Conservation (phyloP, 2,329 filamentous ascomycete genomes). For the Fusarium mundagurra region DNA sequence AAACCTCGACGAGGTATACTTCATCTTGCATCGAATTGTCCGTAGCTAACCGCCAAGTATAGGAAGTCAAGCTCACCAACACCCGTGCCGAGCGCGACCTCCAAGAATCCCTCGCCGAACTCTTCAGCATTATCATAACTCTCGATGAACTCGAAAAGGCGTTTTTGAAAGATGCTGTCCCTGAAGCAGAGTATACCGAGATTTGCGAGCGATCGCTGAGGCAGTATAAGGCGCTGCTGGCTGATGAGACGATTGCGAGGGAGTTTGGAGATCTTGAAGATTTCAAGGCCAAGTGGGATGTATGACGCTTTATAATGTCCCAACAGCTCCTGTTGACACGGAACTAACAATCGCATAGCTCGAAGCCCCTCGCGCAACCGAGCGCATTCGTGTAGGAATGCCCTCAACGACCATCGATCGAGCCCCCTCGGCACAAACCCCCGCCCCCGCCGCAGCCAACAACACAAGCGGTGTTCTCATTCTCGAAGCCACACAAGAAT, state of each 20-base stretch:
- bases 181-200: conserved; percentile 92
- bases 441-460: conserved; percentile 55
- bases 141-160: conserved; percentile 96
- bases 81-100: conserved; percentile 90
- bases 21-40: neutral
- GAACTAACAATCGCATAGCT: conserved; percentile 64
- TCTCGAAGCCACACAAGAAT: conserved; percentile 92
- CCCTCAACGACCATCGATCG: conserved; percentile 80
- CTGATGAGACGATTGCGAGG: conserved; percentile 88
- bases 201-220: conserved; percentile 93
- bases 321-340: accelerated
- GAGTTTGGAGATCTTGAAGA: conserved; percentile 89
- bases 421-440: conserved; percentile 57
- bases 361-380: conserved; percentile 92
- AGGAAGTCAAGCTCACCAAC: conserved; percentile 94
- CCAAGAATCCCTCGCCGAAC: conserved; percentile 94
- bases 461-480: conserved; percentile 74
- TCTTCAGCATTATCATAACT: conserved; percentile 97
- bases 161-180: conserved; percentile 93
- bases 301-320: conserved; percentile 52
- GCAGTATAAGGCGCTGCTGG: conserved; percentile 94
- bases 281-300: conserved; percentile 93
- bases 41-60: conserved; percentile 26
- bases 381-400: conserved; percentile 90
- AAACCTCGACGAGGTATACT: conserved; percentile 85